phyloP scores from a whole-genome alignment of 2,329 filamentous ascomycete genomes.

The Colletotrichum simmondsii region DNA sequence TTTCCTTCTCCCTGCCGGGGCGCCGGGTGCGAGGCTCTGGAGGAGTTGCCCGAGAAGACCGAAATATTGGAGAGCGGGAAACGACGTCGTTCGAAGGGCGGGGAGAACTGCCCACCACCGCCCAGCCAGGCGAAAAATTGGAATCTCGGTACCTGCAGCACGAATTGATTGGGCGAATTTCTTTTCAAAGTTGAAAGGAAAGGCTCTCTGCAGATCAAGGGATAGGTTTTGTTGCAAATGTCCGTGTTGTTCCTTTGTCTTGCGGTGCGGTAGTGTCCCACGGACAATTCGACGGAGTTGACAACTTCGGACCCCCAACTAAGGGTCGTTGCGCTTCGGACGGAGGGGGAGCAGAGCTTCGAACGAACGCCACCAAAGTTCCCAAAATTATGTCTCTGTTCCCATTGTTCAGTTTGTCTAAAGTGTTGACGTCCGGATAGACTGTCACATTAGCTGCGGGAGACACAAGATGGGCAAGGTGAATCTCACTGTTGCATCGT shows the following conservation, averaged over 20 bases:
- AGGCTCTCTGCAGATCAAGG: slow-evolving; percentile 4
- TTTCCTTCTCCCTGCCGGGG: slow-evolving; percentile 2
- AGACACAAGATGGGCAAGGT: neutral
- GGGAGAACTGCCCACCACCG: neutral
- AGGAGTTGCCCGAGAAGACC: slow-evolving; percentile 21
- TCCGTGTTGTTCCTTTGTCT: neutral
- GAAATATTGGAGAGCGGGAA: neutral
- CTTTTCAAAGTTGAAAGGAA: neutral
- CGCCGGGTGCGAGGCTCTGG: neutral
- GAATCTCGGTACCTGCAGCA: neutral
- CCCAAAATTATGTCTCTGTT: neutral
- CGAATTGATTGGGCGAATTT: neutral
- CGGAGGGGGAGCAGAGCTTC: too few species aligned
- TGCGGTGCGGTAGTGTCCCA: slow-evolving; percentile 5
- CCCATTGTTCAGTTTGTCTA: neutral
- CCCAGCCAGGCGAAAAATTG: neutral
- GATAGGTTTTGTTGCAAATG: neutral
- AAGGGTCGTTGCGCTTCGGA: slow-evolving; percentile 12
- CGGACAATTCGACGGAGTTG: slow-evolving; percentile 33
- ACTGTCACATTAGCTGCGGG: neutral
- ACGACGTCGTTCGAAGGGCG: neutral
- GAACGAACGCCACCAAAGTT: slow-evolving; percentile 10
- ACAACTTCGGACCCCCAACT: slow-evolving; percentile 33
- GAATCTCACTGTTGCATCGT: neutral
- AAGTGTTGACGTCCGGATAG: neutral